Conservation (phyloP, 768 basidiomycete genomes). For the Suillus tomentosus region DNA sequence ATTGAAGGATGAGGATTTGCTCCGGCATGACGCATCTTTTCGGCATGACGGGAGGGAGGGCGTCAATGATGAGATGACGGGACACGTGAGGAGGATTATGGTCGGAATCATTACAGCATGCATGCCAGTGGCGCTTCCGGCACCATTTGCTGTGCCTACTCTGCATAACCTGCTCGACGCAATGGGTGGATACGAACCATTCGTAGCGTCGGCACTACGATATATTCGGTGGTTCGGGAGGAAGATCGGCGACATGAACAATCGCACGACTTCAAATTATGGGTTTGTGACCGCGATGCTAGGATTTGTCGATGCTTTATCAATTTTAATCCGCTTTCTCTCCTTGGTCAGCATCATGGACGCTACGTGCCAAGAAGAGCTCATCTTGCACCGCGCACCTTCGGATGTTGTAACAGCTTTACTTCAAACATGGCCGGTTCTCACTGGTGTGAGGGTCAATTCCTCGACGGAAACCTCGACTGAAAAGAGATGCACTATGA, state of each 20-base stretch:
- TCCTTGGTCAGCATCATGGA: conserved; percentile 1
- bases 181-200: conserved; percentile 4
- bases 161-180: neutral
- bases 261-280: neutral
- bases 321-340: neutral
- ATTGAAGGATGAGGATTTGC: conserved; percentile 3
- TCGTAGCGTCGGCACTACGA: neutral
- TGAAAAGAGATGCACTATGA: neutral
- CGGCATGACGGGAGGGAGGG: neutral
- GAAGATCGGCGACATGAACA: neutral
- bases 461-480: neutral
- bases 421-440: neutral
- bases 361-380: neutral
- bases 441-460: neutral
- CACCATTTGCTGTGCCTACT: conserved; percentile 4
- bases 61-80: neutral
- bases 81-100: neutral
- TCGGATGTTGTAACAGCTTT: conserved; percentile 5
- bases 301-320: neutral
- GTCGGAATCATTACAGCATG: neutral
- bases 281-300: neutral
- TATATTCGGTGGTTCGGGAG: conserved; percentile 5
- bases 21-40: neutral
- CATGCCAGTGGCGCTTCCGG: neutral
- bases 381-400: conserved; percentile 2